Base-by-base conservation (phyloP, 2,329 filamentous ascomycete genomes). In the Aspergillus sp. region DNA sequence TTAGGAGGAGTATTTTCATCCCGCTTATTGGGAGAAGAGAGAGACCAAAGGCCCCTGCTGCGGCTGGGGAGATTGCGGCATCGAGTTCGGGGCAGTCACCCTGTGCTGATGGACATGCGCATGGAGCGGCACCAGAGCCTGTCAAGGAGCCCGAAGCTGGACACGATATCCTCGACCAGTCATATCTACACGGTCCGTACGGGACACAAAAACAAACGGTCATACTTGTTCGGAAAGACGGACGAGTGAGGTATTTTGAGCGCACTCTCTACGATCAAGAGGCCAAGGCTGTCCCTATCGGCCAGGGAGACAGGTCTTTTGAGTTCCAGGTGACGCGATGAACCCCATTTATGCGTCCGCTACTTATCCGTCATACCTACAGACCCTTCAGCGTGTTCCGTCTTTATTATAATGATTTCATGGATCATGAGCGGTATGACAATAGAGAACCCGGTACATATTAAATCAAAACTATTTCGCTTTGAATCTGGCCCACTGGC, bases 121-220 rank as follows among this genome's bases (percentile, higher is more conserved):
- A 42, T 20, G 39, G 49, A 20, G 8, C 22, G 24, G 30, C 39
- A 11, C 47, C 60, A 15, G 51, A 42, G 63, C n/a, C 44, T n/a
- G 37, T 48, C 24, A 47, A 48, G 45, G 45, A 50, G 48, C 17
- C 57, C 39, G 20, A 54, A 57, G 7, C 59, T 9, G 47, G 54
- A 37, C 40, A 66, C 13, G 50, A 68, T 66, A 62, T 73, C 63
- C 55, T 66, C 30, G 65, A 66, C 24, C 61, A 63, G 39, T 65
- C 63, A 27, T 73, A 81, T 67, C 61, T 72, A 50, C 77, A 74
- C 56, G 83, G 82, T 0, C 72, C 80, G 7, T 89, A 89, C 67
- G 86, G 86, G 0, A 89, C 86, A 2, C 83, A 86, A 67, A 86
- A 85, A 70, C 85, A 88, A 68, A 86, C 83, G 1, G 73, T 88